These are phyloP conservation scores for Pinus tabuliformis DNA, from an alignment of 75 land plant genomes.

Conservation along the genomic window DNA sequence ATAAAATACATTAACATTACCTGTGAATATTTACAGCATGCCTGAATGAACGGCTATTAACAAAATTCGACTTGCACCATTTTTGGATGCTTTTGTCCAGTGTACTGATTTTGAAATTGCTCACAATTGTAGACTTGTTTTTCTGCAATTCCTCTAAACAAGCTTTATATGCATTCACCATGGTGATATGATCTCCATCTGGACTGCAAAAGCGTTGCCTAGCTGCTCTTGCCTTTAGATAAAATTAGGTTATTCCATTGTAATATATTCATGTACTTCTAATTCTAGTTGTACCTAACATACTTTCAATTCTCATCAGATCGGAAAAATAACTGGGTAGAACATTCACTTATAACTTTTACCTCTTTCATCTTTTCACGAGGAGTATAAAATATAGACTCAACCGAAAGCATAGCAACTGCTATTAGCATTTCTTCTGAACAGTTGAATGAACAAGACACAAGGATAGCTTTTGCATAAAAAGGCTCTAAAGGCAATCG, in stretches of 20 bases:
- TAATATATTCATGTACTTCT: not conserved
- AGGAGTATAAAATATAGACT: constrained; percentile 85
- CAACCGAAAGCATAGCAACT: constrained; percentile 94
- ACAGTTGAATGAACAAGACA: constrained; percentile 70
- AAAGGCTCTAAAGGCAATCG: constrained; percentile 84
- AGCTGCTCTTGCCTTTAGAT: constrained; percentile 62
- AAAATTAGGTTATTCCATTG: not conserved
- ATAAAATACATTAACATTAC: constrained; percentile 21
- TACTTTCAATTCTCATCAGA: not conserved
- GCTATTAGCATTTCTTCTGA: constrained; percentile 86
- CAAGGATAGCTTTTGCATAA: constrained; percentile 82
- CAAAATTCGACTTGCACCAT: constrained; percentile 89
- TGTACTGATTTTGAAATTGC: constrained; percentile 27
- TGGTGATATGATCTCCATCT: constrained; percentile 86
- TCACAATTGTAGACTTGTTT: constrained; percentile 11
- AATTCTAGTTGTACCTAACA: not conserved
- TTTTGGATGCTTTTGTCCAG: constrained; percentile 51
- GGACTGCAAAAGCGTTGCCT: constrained; percentile 60
- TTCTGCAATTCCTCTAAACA: constrained; percentile 55
- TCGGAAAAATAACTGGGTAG: constrained; percentile 2
- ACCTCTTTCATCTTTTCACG: constrained; percentile 89
- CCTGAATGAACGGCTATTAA: constrained; percentile 76
- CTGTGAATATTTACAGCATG: constrained; percentile 88
- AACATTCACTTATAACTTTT: constrained; percentile 2
- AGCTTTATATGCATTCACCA: constrained; percentile 70